Conservation (phyloP, 2,329 filamentous ascomycete species). For the Apiospora hydei region DNA sequence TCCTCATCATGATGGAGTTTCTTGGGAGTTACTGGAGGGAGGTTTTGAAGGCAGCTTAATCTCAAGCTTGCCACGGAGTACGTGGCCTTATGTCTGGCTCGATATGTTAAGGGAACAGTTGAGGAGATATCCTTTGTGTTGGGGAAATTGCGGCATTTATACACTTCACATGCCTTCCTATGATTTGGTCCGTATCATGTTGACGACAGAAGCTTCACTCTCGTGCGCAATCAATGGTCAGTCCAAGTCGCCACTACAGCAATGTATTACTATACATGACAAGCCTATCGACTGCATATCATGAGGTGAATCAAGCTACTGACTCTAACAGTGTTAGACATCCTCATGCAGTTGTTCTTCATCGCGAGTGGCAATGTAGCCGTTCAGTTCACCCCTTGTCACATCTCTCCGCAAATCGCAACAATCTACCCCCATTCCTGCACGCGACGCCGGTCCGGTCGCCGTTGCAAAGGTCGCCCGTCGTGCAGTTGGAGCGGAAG, state of each 20-base stretch:
- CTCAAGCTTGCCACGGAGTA: not conserved
- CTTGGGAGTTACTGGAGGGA: not conserved
- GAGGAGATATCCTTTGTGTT: not conserved
- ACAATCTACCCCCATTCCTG: not conserved
- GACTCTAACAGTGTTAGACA: too few species aligned
- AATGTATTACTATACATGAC: too few species aligned
- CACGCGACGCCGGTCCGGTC: not conserved
- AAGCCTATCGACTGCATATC: too few species aligned
- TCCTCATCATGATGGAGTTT: not conserved
- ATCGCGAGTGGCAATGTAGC: not conserved
- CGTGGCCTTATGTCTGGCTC: not conserved
- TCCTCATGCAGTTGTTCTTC: too few species aligned
- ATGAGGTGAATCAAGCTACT: too few species aligned
- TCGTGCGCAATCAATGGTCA: too few species aligned
- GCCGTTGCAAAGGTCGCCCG: not conserved
- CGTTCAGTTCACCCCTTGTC: too few species aligned
- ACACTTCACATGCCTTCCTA: not conserved
- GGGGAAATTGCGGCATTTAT: not conserved
- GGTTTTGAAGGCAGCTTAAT: not conserved
- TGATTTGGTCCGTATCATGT: not conserved
- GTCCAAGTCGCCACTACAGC: too few species aligned
- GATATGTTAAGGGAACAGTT: not conserved
- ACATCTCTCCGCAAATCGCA: not conserved
- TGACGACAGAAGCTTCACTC: not conserved
- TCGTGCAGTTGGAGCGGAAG: conserved; percentile 13